Percentiles rank a stretch among this genome's conserved stretches.
These are phyloP conservation scores for Aspergillus persii DNA, from an alignment of 2,329 filamentous ascomycete genomes.

Conservation along the genomic window DNA sequence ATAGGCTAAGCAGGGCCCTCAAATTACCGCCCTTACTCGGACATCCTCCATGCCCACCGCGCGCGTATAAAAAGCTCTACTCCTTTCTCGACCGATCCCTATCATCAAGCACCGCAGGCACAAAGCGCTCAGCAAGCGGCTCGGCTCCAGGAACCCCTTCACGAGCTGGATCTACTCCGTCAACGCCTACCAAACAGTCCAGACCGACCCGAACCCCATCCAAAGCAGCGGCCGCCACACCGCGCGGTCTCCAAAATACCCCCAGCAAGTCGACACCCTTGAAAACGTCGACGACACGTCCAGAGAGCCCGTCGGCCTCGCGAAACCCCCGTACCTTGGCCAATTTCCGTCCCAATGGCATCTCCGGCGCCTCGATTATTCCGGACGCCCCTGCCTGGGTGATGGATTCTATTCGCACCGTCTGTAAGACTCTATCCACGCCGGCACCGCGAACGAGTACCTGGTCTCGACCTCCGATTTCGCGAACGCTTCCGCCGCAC, in stretches of 20 bases:
- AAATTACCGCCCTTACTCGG: slow-evolving; percentile 75
- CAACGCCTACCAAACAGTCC: slow-evolving; percentile 37
- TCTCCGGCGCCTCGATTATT: slow-evolving; percentile 28
- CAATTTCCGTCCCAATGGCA: slow-evolving; percentile 16
- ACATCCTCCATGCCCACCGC: slow-evolving; percentile 73
- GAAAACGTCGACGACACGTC: slow-evolving; percentile 29
- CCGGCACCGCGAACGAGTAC: slow-evolving; percentile 41
- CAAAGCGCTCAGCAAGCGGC: slow-evolving; percentile 36
- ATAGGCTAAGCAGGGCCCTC: slow-evolving; percentile 70
- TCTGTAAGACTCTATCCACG: slow-evolving; percentile 63
- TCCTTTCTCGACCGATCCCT: slow-evolving; percentile 74
- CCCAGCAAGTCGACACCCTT: slow-evolving; percentile 45
- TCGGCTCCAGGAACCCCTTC: slow-evolving; percentile 33
- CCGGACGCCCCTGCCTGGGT: slow-evolving; percentile 61
- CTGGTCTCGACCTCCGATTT: slow-evolving; percentile 38
- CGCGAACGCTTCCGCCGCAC: slow-evolving; percentile 62
- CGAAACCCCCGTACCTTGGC: slow-evolving; percentile 20
- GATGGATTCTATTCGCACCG: slow-evolving; percentile 63
- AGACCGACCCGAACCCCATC: slow-evolving; percentile 25
- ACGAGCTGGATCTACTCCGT: slow-evolving; percentile 31
- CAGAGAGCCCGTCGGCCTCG: slow-evolving; percentile 19
- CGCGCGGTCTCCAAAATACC: slow-evolving; percentile 36
- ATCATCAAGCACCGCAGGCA: slow-evolving; percentile 28
- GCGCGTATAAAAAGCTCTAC: slow-evolving; percentile 81
- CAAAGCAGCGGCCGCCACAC: slow-evolving; percentile 26